phyloP scores from a whole-genome alignment of 306 rosid species.

The Cucumis cinereus region DNA sequence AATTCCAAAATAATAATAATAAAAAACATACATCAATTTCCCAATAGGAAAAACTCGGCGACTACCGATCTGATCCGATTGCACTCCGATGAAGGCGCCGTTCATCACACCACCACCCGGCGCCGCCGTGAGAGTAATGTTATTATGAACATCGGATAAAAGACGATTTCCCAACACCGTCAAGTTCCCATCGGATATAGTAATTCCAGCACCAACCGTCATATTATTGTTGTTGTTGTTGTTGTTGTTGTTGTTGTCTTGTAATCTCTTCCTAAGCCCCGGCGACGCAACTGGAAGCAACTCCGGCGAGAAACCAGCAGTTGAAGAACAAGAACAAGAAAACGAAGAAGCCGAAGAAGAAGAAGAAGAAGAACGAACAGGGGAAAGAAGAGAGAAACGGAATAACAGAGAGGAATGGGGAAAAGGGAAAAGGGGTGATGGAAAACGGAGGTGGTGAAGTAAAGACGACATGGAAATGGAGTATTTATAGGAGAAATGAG shows the following conservation, averaged over 20 bases:
- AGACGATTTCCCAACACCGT: slow-evolving; percentile 57
- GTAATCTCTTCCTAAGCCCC: not conserved
- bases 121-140: slow-evolving; percentile 46
- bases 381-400: not conserved
- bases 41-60: slow-evolving; percentile 67
- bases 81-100: slow-evolving; percentile 75
- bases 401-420: not conserved
- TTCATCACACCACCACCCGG: slow-evolving; percentile 38
- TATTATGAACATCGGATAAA: slow-evolving; percentile 38
- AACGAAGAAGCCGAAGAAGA: not conserved
- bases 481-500: not conserved
- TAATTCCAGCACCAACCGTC: slow-evolving; percentile 81
- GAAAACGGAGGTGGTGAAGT: not conserved
- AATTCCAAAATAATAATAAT: not conserved
- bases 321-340: not conserved
- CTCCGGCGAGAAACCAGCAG: not conserved
- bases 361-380: not conserved
- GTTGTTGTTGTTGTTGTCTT: not conserved
- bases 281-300: not conserved
- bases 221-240: too few species aligned
- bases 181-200: slow-evolving; percentile 44
- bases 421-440: not conserved
- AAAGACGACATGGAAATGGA: not conserved
- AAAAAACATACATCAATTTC: slow-evolving; percentile 38
- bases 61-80: slow-evolving; percentile 45